Evolutionary conservation across 495 filamentous ascomycete genomes (phyloP).

Genomic region (Massariosphaeria phaeospora): DNA sequence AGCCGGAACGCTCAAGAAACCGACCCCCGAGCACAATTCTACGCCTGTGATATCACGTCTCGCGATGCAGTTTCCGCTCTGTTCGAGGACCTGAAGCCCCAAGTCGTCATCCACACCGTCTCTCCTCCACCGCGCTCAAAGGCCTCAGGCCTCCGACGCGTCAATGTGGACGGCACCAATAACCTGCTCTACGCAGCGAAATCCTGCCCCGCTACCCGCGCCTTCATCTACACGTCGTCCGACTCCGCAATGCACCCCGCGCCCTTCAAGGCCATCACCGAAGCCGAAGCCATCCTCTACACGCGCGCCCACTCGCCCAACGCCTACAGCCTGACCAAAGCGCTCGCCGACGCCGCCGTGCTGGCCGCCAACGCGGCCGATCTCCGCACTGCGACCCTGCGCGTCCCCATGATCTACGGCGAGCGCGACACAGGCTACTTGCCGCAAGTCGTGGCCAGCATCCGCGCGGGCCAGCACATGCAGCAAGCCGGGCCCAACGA

Average conservation of each 20-base stretch:
- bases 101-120: slow-evolving; percentile 34
- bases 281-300: slow-evolving; percentile 28
- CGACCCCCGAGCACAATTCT: not conserved
- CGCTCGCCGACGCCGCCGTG: slow-evolving; percentile 33
- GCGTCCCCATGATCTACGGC: slow-evolving; percentile 33
- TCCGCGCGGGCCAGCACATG: slow-evolving; percentile 30
- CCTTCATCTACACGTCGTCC: slow-evolving; percentile 35
- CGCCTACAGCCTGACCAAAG: slow-evolving; percentile 33
- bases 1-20: slow-evolving; percentile 22
- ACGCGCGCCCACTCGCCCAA: slow-evolving; percentile 13
- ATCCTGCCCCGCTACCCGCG: slow-evolving; percentile 13
- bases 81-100: slow-evolving; percentile 30
- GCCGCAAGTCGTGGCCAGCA: slow-evolving; percentile 11
- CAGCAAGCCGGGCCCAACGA: slow-evolving; percentile 33
- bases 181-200: slow-evolving; percentile 28
- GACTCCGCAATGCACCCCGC: slow-evolving; percentile 24
- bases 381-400: slow-evolving; percentile 30
- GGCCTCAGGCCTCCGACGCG: slow-evolving; percentile 4
- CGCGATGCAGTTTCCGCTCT: not conserved
- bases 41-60: slow-evolving; percentile 23
- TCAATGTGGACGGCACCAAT: slow-evolving; percentile 29
- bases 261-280: slow-evolving; percentile 20
- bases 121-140: slow-evolving; percentile 18
- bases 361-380: slow-evolving; percentile 26
- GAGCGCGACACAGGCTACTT: slow-evolving; percentile 31